A percentile compares a stretch with the other conserved stretches of the same genome.
Evolutionary conservation across 2,329 filamentous ascomycete genomes (phyloP).

Genomic region (Arthroderma sp.): DNA sequence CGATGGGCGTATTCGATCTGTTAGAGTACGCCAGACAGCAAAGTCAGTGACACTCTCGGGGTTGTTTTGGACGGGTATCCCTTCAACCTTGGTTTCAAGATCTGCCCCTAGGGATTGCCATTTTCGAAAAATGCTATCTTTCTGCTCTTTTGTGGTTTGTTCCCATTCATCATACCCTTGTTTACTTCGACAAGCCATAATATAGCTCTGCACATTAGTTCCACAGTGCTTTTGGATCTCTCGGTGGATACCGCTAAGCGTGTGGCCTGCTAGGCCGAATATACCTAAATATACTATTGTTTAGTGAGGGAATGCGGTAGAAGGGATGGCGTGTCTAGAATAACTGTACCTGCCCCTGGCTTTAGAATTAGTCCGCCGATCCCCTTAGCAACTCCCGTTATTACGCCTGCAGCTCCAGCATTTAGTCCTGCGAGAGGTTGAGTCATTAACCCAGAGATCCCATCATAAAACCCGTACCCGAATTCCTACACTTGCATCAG

Average conservation of each 20-base stretch:
- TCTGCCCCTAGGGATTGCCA: constrained; percentile 53
- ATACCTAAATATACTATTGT: constrained; percentile 34
- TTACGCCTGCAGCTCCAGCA: constrained; percentile 52
- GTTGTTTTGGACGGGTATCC: constrained; percentile 43
- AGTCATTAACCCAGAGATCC: constrained; percentile 65
- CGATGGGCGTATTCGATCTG: constrained; percentile 6
- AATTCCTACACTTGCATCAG: constrained; percentile 43
- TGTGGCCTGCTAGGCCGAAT: constrained; percentile 65
- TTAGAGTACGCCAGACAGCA: constrained; percentile 61
- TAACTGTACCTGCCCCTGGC: constrained; percentile 56
- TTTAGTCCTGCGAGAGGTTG: constrained; percentile 63
- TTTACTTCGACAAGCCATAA: constrained; percentile 61
- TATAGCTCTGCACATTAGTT: constrained; percentile 63
- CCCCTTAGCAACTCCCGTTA: constrained; percentile 73
- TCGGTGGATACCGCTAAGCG: constrained; percentile 70
- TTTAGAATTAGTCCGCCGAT: constrained; percentile 72
- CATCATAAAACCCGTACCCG: constrained; percentile 66
- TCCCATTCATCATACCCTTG: constrained; percentile 60
- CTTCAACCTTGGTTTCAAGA: constrained; percentile 41
- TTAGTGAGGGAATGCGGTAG: neutral
- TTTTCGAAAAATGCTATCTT: constrained; percentile 49
- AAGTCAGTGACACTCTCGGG: constrained; percentile 66
- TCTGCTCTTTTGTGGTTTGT: constrained; percentile 45
- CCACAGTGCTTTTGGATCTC: constrained; percentile 61
- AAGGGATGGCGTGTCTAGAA: no score